phyloP scores from a whole-genome alignment of 129 eudicot species.

The Erigeron canadensis region DNA sequence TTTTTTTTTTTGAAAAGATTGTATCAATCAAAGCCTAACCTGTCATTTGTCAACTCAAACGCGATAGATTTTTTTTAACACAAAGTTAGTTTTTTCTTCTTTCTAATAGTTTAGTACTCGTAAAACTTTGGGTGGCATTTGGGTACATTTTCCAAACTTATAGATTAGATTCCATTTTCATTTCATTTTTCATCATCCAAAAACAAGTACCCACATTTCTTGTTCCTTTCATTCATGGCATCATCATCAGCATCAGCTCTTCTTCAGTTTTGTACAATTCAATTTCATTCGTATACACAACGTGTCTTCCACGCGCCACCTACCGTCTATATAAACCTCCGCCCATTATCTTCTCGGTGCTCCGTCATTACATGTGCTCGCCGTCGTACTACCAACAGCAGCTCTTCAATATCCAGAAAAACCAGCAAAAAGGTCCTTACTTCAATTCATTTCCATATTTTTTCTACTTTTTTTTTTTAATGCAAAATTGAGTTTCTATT shows the following conservation, averaged over 20 bases:
- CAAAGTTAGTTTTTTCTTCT: no score
- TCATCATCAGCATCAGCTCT: slow-evolving; percentile 28
- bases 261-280: slow-evolving; percentile 35
- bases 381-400: slow-evolving; percentile 43
- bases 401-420: slow-evolving; percentile 41
- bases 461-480: neutral
- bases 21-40: no score
- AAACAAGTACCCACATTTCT: no score
- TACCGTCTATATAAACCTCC: slow-evolving; percentile 19
- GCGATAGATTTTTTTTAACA: no score
- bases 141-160: no score
- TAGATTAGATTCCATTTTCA: no score
- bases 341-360: slow-evolving; percentile 29
- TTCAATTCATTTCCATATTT: neutral
- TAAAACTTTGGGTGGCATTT: no score
- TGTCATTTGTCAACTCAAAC: no score
- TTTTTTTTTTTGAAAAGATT: no score
- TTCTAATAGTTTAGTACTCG: no score
- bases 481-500: neutral
- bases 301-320: slow-evolving; percentile 28
- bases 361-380: slow-evolving; percentile 48
- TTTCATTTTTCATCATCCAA: no score
- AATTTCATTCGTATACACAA: slow-evolving; percentile 27
- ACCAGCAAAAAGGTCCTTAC: slow-evolving; percentile 35
- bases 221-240: slow-evolving; percentile 31